Evolutionary conservation across 192 early-diverging fungal genomes (phyloP), one percentile per base, ranked within the genome.

Genomic region (Entophlyctis helioformis): DNA sequence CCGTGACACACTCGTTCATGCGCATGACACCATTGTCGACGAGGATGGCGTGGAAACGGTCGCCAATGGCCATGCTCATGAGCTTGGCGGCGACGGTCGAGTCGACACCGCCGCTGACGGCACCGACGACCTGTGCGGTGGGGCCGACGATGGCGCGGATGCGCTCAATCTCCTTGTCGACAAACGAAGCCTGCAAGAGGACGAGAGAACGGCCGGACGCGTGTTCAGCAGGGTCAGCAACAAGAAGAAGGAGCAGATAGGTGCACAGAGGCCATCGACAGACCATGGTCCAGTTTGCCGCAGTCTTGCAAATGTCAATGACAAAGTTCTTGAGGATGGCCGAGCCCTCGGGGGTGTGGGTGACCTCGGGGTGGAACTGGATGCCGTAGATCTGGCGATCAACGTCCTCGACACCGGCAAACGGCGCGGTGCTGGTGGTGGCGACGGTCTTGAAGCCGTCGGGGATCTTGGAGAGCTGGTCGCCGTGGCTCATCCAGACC

Each of bases 11-110:
- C 69, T 98, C 95, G 63, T 93, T 89, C 37, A 91, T 68, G 57
- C 95, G 89, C 95, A 98, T 98, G 8, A 98, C 90, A 41, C 95
- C 95, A 60, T 98, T 98, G 54, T 98, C 91, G 15, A 98, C 95
- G 48, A 98, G 67, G 23, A 98, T 82, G 20, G 91, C 95, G 53
- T 98, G 95, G 84, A 97, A 97, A 22, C 95, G 85, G 50, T 94
- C 87, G 34, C 95, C 95, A 57, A 98, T 98, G 39, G 95, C 95
- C 57, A 85, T 76, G 64, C 84, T 86, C 89, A 98, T 94, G 52
- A 98, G 71, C 57, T 83, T 85, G 29, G 95, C 91, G 26, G 95
- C 95, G 29, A 98, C 90, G 26, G 91, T 94, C 24, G 81, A 85
- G 57, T 98, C 95, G 6, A 98, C 95, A 54, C 95, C 95, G 25